Evolutionary conservation across 139 green algal genomes (phyloP).

Genomic region (Mesostigma viride): DNA sequence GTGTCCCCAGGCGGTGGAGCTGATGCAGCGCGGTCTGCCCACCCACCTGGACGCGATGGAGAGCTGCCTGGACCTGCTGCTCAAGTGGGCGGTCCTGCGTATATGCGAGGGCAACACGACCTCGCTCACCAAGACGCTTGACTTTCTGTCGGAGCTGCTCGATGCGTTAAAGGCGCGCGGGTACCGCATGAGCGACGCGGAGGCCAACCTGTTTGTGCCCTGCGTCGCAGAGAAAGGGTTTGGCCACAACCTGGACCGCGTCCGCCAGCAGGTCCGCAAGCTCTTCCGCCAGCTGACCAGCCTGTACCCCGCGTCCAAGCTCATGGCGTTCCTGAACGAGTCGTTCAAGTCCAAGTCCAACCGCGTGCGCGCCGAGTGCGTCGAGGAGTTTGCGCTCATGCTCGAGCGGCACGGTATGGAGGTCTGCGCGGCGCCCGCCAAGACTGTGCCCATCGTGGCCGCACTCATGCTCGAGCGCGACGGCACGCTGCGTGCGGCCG

Average conservation of each 20-base stretch:
- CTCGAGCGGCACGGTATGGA: conserved; percentile 31
- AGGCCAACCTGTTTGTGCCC: conserved; percentile 75
- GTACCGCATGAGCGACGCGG: conserved; percentile 63
- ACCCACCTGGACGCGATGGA: too few species aligned
- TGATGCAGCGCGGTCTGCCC: too few species aligned
- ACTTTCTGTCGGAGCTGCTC: conserved; percentile 27
- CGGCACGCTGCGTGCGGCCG: conserved; percentile 56
- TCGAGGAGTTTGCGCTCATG: conserved; percentile 60
- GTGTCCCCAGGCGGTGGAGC: too few species aligned
- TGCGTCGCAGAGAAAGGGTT: conserved; percentile 77
- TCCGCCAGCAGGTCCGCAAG: conserved; percentile 45
- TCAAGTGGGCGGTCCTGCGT: conserved; percentile 64
- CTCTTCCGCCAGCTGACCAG: conserved; percentile 49
- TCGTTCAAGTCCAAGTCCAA: conserved; percentile 80
- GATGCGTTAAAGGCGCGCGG: conserved; percentile 20
- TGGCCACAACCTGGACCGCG: conserved; percentile 41
- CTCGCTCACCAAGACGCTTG: conserved; percentile 24
- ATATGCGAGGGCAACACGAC: conserved; percentile 49
- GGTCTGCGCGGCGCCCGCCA: neutral
- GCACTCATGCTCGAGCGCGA: conserved; percentile 69
- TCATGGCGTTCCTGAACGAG: conserved; percentile 35
- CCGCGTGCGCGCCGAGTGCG: conserved; percentile 70
- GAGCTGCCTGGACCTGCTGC: conserved; percentile 61
- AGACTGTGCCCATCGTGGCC: conserved; percentile 24
- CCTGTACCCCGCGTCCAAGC: conserved; percentile 42